These are phyloP conservation scores for Raffaelea albimanens DNA, from an alignment of 2,329 filamentous ascomycete species.

Conservation along the genomic window DNA sequence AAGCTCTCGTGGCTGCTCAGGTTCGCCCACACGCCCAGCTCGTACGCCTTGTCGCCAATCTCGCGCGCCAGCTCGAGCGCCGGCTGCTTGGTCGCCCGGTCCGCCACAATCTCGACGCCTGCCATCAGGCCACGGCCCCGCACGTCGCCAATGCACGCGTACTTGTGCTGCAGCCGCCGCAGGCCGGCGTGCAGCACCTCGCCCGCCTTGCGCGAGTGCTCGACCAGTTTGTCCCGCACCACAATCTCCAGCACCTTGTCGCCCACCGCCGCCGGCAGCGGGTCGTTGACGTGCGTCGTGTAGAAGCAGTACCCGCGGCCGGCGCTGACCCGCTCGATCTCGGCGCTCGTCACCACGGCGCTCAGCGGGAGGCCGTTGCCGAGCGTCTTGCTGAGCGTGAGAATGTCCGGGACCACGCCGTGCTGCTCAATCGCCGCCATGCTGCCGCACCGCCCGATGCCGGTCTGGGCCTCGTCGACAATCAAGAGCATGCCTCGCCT, in stretches of 20 bases:
- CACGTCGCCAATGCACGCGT: conserved; percentile 53
- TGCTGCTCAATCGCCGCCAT: conserved; percentile 48
- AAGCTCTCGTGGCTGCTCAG: conserved; percentile 44
- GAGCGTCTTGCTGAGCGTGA: conserved; percentile 43
- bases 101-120: conserved; percentile 47
- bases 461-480: conserved; percentile 52
- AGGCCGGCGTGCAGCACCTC: conserved; percentile 36
- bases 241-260: conserved; percentile 55
- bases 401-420: conserved; percentile 37
- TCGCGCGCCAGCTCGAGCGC: conserved; percentile 35
- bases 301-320: conserved; percentile 45
- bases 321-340: conserved; percentile 38
- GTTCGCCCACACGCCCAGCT: conserved; percentile 47
- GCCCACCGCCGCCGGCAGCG: conserved; percentile 49
- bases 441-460: conserved; percentile 42
- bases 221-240: conserved; percentile 41
- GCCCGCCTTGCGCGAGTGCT: conserved; percentile 33
- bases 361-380: conserved; percentile 37
- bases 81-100: conserved; percentile 34
- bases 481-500: conserved; percentile 48
- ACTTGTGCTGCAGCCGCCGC: conserved; percentile 34
- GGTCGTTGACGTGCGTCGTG: conserved; percentile 55
- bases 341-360: conserved; percentile 44
- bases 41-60: conserved; percentile 21
- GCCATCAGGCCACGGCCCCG: conserved; percentile 49